Evolutionary conservation across 768 basidiomycete genomes (phyloP).

Genomic region (Exidia glandulosa): DNA sequence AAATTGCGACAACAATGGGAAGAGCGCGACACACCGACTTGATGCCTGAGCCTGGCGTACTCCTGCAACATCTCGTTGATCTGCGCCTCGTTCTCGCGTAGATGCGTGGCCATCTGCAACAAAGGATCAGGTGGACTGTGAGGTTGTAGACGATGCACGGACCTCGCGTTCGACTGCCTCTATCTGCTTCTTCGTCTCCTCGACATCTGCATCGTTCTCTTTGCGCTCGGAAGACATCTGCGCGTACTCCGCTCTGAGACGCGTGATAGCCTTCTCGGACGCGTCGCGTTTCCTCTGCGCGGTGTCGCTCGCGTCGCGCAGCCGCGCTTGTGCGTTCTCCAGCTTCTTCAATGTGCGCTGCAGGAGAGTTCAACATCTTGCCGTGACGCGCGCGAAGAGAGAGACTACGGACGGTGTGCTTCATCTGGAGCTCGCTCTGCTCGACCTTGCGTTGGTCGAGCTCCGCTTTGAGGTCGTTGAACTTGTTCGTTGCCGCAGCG

Average conservation of each 20-base stretch:
- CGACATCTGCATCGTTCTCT: slow-evolving; percentile 69
- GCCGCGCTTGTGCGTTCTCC: slow-evolving; percentile 70
- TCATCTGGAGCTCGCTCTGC: slow-evolving; percentile 52
- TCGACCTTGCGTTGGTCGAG: slow-evolving; percentile 68
- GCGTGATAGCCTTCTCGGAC: slow-evolving; percentile 64
- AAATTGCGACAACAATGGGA: background rate
- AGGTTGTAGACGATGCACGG: background rate
- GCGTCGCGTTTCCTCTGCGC: slow-evolving; percentile 68
- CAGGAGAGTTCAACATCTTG: background rate
- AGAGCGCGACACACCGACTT: slow-evolving; percentile 41
- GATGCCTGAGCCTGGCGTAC: slow-evolving; percentile 72
- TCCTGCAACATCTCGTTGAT: slow-evolving; percentile 72
- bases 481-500: slow-evolving; percentile 54
- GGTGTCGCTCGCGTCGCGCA: slow-evolving; percentile 66
- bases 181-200: slow-evolving; percentile 63
- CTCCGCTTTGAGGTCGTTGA: slow-evolving; percentile 56
- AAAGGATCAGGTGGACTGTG: background rate
- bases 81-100: slow-evolving; percentile 63
- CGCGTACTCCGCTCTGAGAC: slow-evolving; percentile 68
- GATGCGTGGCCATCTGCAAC: slow-evolving; percentile 60
- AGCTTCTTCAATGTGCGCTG: slow-evolving; percentile 78
- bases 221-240: slow-evolving; percentile 65
- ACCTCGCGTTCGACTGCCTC: slow-evolving; percentile 61
- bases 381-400: background rate
- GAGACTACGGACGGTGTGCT: slow-evolving; percentile 39